A percentile compares a stretch with the other conserved stretches of the same genome.
These are phyloP conservation scores for Hanseniaspora guilliermondii DNA, from an alignment of 805 yeast species.

Conservation along the genomic window DNA sequence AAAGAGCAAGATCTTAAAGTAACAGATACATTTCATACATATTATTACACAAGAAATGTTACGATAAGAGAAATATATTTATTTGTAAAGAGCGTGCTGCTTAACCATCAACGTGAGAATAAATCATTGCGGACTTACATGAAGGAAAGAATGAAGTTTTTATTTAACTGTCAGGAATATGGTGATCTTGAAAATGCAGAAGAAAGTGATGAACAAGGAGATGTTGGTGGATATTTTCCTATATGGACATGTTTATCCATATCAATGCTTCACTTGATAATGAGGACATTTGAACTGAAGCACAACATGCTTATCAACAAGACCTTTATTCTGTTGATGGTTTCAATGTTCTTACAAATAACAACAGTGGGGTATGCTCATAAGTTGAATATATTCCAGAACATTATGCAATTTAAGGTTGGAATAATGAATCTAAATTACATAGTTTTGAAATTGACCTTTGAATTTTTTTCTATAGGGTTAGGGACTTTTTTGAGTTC, in stretches of 20 bases:
- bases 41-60: slow-evolving; percentile 2
- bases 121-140: neutral
- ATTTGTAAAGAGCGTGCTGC: neutral
- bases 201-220: neutral
- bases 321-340: neutral
- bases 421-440: neutral
- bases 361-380: neutral
- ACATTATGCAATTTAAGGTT: neutral
- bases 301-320: neutral
- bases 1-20: neutral
- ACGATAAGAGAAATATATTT: neutral
- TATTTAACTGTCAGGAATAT: neutral
- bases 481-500: neutral
- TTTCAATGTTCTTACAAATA: neutral
- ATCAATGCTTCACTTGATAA: neutral
- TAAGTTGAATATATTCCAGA: neutral
- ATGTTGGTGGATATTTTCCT: neutral
- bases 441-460: neutral
- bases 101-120: neutral
- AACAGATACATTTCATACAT: neutral
- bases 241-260: slow-evolving; percentile 1
- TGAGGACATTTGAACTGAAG: neutral
- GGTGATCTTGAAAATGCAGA: neutral
- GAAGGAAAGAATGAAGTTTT: neutral
- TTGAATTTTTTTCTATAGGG: neutral